Base-by-base conservation (phyloP, 2,329 filamentous ascomycete genomes). In the Fonsecaea monophora region DNA sequence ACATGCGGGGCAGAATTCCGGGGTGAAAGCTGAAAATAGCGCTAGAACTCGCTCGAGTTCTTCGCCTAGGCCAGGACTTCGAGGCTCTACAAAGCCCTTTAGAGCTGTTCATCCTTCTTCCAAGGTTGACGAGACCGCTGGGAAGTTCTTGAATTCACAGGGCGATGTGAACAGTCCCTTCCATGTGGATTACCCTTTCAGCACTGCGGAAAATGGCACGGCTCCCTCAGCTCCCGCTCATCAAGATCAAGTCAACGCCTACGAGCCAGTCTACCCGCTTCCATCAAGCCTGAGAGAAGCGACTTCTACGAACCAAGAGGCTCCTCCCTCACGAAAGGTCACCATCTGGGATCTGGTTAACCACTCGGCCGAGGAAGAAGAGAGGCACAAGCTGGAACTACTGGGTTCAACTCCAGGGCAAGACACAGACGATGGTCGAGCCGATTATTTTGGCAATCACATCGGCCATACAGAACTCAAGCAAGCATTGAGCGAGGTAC, bases 1-100 rank as follows among this genome's bases (percentile, higher is more conserved):
- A 35, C 67, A 68, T 64, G 67, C 63, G 56, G 63, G 63, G 38
- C 63, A 64, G 38, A 66, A 56, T 45, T 66, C 67, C 48, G 64
- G 30, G 18, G 53, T 53, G 38, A 65, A 53, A 59, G 42, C 62
- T 50, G 56, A 53, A 25, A 45, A 25, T 30, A 15, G 38, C 25
- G 45, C 42, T 61, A 61, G 59, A 38, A 48, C 34, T 53, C 45
- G 35, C 32, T 61, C 59, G 21, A 61, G 59, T 21, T 53, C 59
- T 13, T 56, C 50, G 30, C 50, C 60, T 5, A 56, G 12, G 13
- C 60, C 18, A 9, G 64, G 32, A 21, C 35, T 15, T 50, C 18
- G 53, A 62, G 21, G 60, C 35, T 55, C 60, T 32, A 10, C 30
- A 37, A 56, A 62, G 21, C 35, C 60, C 8, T 56, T 42, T 25